These are phyloP conservation scores for Aspergillus hiratsukae DNA, from an alignment of 2,329 filamentous ascomycete genomes.

Conservation along the genomic window DNA sequence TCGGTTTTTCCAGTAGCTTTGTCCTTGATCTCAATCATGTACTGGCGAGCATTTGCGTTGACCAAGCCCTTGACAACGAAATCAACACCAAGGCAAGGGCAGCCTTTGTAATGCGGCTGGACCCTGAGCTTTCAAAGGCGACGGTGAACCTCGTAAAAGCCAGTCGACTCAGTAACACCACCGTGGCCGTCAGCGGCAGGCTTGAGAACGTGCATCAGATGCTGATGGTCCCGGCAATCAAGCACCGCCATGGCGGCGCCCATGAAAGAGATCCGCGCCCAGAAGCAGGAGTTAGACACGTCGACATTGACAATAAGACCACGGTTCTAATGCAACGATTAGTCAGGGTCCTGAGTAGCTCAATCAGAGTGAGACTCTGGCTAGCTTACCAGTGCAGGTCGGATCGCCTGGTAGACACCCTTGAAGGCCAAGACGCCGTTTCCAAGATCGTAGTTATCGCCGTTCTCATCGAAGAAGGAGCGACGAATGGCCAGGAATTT, in stretches of 20 bases:
- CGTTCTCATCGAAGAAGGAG: slow-evolving; percentile 66
- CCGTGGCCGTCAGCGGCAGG: slow-evolving; percentile 12
- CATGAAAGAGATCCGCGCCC: slow-evolving; percentile 47
- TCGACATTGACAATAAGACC: slow-evolving; percentile 82
- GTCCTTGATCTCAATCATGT: slow-evolving; percentile 41
- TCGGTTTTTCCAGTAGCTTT: slow-evolving; percentile 36
- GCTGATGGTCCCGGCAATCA: slow-evolving; percentile 26
- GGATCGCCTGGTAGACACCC: slow-evolving; percentile 81
- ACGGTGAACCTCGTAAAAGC: slow-evolving; percentile 24
- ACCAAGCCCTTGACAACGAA: slow-evolving; percentile 52
- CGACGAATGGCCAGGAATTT: slow-evolving; percentile 69
- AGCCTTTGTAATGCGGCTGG: slow-evolving; percentile 32
- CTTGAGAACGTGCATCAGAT: slow-evolving; percentile 24
- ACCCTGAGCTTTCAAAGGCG: slow-evolving; percentile 36
- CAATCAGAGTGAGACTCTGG: slow-evolving; percentile 25
- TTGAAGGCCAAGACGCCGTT: slow-evolving; percentile 73
- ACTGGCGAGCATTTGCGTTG: slow-evolving; percentile 38
- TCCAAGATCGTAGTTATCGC: slow-evolving; percentile 53
- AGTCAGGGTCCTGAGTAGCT: slow-evolving; percentile 8
- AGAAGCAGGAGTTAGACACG: slow-evolving; percentile 81
- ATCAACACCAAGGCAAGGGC: slow-evolving; percentile 31
- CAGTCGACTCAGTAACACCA: slow-evolving; percentile 17
- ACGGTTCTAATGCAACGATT: slow-evolving; percentile 44
- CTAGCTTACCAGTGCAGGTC: slow-evolving; percentile 59
- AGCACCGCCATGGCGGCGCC: slow-evolving; percentile 33